Evolutionary conservation across 2,329 filamentous ascomycete genomes (phyloP).

Genomic region (Fusarium mundagurra): DNA sequence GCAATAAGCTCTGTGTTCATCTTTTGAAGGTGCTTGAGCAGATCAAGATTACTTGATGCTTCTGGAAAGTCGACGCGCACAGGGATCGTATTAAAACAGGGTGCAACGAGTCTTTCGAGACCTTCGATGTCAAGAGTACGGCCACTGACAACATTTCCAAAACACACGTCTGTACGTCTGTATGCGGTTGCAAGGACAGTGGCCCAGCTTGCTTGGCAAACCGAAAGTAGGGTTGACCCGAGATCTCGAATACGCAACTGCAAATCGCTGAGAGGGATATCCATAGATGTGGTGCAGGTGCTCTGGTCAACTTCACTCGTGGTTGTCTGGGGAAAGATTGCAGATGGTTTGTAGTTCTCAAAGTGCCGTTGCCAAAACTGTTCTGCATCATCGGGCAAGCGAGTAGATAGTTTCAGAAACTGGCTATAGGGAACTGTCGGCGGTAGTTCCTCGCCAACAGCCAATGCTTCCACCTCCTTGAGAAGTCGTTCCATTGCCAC

Average conservation of each 20-base stretch:
- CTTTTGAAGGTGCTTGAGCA: constrained; percentile 69
- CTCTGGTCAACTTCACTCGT: constrained; percentile 42
- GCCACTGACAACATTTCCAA: constrained; percentile 87
- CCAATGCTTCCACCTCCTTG: constrained; percentile 72
- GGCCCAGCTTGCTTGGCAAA: constrained; percentile 79
- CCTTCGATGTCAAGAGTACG: constrained; percentile 73
- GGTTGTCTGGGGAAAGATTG: constrained; percentile 39
- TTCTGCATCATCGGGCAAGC: constrained; percentile 59
- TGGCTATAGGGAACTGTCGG: constrained; percentile 64
- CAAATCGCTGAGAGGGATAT: constrained; percentile 55
- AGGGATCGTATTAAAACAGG: constrained; percentile 92
- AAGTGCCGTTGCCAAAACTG: constrained; percentile 74
- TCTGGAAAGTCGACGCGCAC: constrained; percentile 66
- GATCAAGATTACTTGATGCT: constrained; percentile 60
- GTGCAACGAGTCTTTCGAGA: constrained; percentile 79
- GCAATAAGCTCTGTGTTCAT: constrained; percentile 70
- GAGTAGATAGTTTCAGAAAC: constrained; percentile 71
- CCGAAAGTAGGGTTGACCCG: constrained; percentile 70
- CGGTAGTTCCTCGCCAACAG: constrained; percentile 58
- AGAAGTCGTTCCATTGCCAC: constrained; percentile 77
- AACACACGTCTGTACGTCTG: constrained; percentile 74
- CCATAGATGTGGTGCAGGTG: constrained; percentile 43
- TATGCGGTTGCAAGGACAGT: constrained; percentile 68
- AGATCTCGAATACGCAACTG: constrained; percentile 61
- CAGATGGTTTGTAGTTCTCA: constrained; percentile 54